phyloP scores from a whole-genome alignment of 2,329 filamentous ascomycete genomes.

The Xylaria arbuscula region DNA sequence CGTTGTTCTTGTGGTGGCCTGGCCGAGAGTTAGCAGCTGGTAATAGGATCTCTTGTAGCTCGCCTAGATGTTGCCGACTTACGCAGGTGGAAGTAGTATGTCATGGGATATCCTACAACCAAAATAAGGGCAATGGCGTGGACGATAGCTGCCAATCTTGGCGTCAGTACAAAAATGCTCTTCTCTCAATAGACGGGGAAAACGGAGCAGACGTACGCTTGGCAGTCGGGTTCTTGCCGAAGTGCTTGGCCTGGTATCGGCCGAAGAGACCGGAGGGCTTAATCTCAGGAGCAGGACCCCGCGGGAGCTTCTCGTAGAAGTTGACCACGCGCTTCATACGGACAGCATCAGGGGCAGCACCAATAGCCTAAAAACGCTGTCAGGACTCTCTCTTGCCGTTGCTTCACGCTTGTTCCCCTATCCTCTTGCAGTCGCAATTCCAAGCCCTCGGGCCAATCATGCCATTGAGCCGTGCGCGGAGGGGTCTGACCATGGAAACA shows the following conservation, averaged over 20 bases:
- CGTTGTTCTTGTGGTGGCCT: slow-evolving; percentile 99
- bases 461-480: not conserved
- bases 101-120: slow-evolving; percentile 89
- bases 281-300: slow-evolving; percentile 85
- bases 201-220: slow-evolving; percentile 75
- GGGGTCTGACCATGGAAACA: slow-evolving; percentile 5
- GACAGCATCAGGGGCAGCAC: slow-evolving; percentile 92
- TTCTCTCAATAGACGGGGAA: not conserved
- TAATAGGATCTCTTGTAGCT: not conserved
- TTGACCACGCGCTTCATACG: slow-evolving; percentile 98
- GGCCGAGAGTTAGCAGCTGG: slow-evolving; percentile 39
- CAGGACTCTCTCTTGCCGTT: slow-evolving; percentile 48
- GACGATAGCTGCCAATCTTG: slow-evolving; percentile 74
- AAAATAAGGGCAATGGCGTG: slow-evolving; percentile 85
- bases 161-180: slow-evolving; percentile 42
- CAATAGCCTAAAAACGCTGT: slow-evolving; percentile 77
- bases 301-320: slow-evolving; percentile 99
- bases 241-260: slow-evolving; percentile 91
- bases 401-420: slow-evolving; percentile 10
- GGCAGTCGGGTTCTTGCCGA: slow-evolving; percentile 90
- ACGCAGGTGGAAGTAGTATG: slow-evolving; percentile 99
- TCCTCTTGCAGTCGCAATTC: not conserved
- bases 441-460: slow-evolving; percentile 14
- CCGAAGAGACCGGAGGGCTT: slow-evolving; percentile 85
- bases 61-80: slow-evolving; percentile 57